Conservation (phyloP, 306 rosid genomes). For the Glycyrrhiza uralensis region DNA sequence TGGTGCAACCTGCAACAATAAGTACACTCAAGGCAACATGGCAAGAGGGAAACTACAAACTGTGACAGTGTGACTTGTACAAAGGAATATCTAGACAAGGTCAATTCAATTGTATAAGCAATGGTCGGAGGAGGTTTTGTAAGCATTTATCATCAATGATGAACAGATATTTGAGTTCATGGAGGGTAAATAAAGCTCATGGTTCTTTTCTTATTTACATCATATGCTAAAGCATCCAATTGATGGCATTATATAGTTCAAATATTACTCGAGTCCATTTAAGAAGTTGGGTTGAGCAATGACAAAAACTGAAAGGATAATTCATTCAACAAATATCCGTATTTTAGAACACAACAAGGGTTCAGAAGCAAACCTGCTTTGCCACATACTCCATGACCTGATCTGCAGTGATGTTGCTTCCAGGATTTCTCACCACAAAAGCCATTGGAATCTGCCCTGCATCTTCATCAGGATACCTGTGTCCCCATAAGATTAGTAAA, state of each 20-base stretch:
- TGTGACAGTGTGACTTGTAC: background rate
- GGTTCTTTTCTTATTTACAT: background rate
- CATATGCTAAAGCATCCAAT: background rate
- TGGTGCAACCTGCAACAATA: constrained; percentile 69
- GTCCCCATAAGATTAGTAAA: constrained; percentile 17
- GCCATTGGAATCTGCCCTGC: constrained; percentile 94
- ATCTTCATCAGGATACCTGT: constrained; percentile 84
- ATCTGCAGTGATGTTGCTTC: constrained; percentile 58
- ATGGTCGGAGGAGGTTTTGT: too few species aligned
- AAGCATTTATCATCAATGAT: too few species aligned
- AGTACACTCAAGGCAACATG: background rate
- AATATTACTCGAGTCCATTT: background rate
- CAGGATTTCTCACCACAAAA: constrained; percentile 75
- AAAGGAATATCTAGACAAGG: background rate
- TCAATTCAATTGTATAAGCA: background rate
- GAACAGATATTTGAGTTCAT: too few species aligned
- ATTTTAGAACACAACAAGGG: background rate
- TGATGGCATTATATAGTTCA: background rate
- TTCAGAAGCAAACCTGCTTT: constrained; percentile 52
- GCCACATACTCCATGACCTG: constrained; percentile 65
- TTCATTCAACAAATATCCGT: constrained; percentile 3
- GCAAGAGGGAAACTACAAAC: background rate
- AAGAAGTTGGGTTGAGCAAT: background rate
- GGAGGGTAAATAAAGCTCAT: background rate
- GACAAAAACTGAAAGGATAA: background rate